Conservation (phyloP, 768 basidiomycete genomes). For the Boletus rubroflammeus region DNA sequence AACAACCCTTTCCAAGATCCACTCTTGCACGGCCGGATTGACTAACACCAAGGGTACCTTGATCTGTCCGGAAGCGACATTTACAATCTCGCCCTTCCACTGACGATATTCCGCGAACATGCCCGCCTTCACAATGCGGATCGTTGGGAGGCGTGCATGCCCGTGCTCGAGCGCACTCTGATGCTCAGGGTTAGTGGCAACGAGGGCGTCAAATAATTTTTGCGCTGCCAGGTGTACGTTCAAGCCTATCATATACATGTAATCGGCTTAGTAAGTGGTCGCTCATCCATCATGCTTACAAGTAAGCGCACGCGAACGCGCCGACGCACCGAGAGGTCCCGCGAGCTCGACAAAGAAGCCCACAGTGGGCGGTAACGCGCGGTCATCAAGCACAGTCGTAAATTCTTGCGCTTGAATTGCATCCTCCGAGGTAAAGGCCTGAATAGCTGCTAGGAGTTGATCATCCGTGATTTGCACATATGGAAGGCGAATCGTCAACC, state of each 20-base stretch:
- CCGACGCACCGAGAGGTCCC: slow-evolving; percentile 9
- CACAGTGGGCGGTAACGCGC: neutral
- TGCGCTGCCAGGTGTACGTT: neutral
- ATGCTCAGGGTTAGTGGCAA: neutral
- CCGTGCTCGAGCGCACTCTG: neutral
- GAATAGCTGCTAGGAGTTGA: slow-evolving; percentile 7
- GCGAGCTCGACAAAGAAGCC: slow-evolving; percentile 18
- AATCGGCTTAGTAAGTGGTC: neutral
- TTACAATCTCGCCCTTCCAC: slow-evolving; percentile 6
- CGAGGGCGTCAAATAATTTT: slow-evolving; percentile 10
- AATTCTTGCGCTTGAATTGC: slow-evolving; percentile 13
- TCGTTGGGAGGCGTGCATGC: slow-evolving; percentile 12
- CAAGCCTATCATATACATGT: slow-evolving; percentile 9
- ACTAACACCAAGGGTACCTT: slow-evolving; percentile 14
- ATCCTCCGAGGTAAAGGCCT: neutral
- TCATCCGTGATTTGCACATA: slow-evolving; percentile 4
- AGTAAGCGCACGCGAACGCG: neutral
- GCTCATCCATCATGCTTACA: neutral
- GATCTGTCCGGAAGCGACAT: slow-evolving; percentile 4
- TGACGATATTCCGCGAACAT: slow-evolving; percentile 18
- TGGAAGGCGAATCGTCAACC: slow-evolving; percentile 7
- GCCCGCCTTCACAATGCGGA: slow-evolving; percentile 19
- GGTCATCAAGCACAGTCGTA: slow-evolving; percentile 15
- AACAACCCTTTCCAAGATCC: slow-evolving; percentile 17
- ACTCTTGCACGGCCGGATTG: slow-evolving; percentile 5